Percentiles rank a stretch among this genome's conserved stretches.
phyloP scores from a whole-genome alignment of 805 yeast genomes.

The Hanseniaspora valbyensis region DNA sequence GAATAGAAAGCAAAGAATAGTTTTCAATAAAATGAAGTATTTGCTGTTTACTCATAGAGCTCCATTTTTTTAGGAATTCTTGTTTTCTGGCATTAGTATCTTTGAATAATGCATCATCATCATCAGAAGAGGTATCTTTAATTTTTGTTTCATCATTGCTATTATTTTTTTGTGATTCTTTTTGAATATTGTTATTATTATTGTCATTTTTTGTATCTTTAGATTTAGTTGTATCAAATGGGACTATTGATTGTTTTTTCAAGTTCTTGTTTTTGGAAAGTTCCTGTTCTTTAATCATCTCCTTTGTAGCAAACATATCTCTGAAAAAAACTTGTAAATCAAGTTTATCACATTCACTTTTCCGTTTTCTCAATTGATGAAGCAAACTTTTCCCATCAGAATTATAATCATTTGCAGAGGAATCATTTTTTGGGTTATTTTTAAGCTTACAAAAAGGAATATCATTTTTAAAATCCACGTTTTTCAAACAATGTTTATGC shows the following conservation, averaged over 20 bases:
- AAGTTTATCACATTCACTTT: constrained; percentile 6
- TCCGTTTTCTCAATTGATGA: neutral
- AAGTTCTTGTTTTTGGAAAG: neutral
- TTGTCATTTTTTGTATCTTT: too few species aligned
- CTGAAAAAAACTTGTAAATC: constrained; percentile 13
- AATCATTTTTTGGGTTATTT: neutral
- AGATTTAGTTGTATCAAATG: neutral
- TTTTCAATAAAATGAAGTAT: constrained; percentile 1
- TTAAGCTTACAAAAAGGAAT: neutral
- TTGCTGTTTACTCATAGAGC: neutral
- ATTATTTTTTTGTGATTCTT: too few species aligned
- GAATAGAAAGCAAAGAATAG: constrained; percentile 3
- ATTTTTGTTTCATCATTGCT: neutral
- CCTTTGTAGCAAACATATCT: constrained; percentile 11
- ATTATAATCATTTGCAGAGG: neutral
- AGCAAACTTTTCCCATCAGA: neutral
- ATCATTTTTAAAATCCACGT: neutral
- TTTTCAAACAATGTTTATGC: neutral
- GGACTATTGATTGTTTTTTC: neutral
- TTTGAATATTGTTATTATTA: neutral
- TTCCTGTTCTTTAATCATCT: constrained; percentile 6
- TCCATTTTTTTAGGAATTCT: neutral
- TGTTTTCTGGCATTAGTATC: neutral
- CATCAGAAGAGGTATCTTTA: neutral
- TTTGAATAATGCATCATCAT: neutral